phyloP scores from a whole-genome alignment of 371 early-diverging fungal genomes.

The Hamiltosporidium tvaerminnensis region DNA sequence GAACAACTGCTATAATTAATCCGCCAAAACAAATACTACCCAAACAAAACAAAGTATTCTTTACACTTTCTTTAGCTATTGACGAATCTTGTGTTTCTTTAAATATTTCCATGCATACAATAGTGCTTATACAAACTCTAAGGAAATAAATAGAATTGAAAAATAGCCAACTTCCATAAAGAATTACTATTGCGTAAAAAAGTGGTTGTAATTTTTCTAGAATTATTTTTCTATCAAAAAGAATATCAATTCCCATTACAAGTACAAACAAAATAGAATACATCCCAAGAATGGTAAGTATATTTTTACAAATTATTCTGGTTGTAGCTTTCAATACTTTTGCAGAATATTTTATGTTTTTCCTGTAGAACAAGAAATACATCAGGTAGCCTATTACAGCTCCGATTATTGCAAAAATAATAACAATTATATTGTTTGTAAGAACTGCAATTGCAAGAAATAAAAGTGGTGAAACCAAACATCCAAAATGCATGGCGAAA shows the following conservation, averaged over 20 bases:
- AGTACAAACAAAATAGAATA: background rate
- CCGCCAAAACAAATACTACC: background rate
- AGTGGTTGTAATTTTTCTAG: background rate
- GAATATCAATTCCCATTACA: background rate
- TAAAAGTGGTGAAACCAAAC: background rate
- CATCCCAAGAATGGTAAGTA: background rate
- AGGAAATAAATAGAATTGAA: background rate
- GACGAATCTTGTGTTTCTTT: background rate
- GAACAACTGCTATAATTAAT: background rate
- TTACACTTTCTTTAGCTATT: background rate
- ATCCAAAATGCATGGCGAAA: background rate
- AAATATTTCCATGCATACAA: background rate
- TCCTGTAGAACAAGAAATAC: background rate
- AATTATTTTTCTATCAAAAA: background rate
- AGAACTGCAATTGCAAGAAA: background rate
- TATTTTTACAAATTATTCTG: background rate
- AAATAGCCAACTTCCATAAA: background rate
- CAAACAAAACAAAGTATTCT: background rate
- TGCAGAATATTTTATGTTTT: constrained; percentile 1
- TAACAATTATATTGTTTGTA: background rate
- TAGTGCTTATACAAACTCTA: background rate
- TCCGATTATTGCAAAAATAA: background rate
- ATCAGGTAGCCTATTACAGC: background rate
- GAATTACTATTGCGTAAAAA: background rate
- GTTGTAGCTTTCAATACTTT: background rate